Evolutionary conservation across 805 yeast species (phyloP).

Genomic region (Sporopachydermia quercuum): DNA sequence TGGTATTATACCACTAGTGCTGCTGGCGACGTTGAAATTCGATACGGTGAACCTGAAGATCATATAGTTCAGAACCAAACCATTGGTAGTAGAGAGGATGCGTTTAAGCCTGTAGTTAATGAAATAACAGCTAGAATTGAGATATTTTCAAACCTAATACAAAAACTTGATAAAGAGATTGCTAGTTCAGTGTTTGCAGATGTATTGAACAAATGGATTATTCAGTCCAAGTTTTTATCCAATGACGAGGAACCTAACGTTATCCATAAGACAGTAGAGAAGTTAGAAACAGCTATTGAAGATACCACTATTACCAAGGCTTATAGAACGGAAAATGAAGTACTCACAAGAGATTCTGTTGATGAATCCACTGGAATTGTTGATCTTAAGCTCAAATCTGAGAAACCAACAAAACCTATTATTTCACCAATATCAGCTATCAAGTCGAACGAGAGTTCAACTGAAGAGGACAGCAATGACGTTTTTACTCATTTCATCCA

Average conservation of each 20-base stretch:
- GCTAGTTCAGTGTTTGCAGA: slow-evolving; percentile 10
- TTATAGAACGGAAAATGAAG: too few relatives aligned
- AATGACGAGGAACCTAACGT: not conserved
- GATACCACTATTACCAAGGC: too few relatives aligned
- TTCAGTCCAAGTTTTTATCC: not conserved
- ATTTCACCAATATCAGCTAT: not conserved
- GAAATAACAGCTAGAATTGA: slow-evolving; percentile 30
- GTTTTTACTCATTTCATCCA: not conserved
- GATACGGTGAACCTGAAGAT: slow-evolving; percentile 3
- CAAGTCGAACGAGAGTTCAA: not conserved
- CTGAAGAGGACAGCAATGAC: not conserved
- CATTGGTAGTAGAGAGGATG: slow-evolving; percentile 2
- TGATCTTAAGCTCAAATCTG: too few relatives aligned
- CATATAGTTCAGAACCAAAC: slow-evolving; percentile 9
- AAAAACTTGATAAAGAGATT: slow-evolving; percentile 31
- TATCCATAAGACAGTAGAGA: not conserved
- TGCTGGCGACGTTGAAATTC: slow-evolving; percentile 15
- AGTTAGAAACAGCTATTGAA: too few relatives aligned
- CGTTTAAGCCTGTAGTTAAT: slow-evolving; percentile 18
- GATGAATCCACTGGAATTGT: too few relatives aligned
- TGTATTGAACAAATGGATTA: not conserved
- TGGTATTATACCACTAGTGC: slow-evolving; percentile 15
- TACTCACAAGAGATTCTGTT: too few relatives aligned
- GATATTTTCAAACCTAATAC: slow-evolving; percentile 28
- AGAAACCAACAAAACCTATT: not conserved